Percentiles rank a stretch among this genome's conserved stretches.
These are phyloP conservation scores for Solioccasus polychromus DNA, from an alignment of 768 basidiomycete species.

Conservation along the genomic window DNA sequence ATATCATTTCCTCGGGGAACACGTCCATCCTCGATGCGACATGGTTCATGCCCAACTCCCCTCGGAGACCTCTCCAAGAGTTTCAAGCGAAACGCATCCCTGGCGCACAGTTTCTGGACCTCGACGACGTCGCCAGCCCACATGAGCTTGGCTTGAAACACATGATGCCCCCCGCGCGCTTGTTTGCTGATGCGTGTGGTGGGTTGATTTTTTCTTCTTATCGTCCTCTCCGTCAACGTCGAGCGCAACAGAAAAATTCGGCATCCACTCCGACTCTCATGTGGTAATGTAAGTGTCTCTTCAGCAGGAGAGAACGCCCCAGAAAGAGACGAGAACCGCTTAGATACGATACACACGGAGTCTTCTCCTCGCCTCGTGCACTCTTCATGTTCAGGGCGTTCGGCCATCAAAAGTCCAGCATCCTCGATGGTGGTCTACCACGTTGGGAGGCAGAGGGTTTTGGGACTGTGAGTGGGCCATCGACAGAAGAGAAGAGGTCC, in stretches of 20 bases:
- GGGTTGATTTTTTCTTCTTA: constrained; percentile 30
- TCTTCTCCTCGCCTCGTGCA: constrained; percentile 91
- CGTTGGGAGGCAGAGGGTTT: constrained; percentile 70
- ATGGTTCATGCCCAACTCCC: constrained; percentile 93
- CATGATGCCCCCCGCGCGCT: constrained; percentile 80
- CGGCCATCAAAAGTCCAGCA: constrained; percentile 80
- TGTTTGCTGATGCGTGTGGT: constrained; percentile 83
- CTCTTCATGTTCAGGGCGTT: constrained; percentile 94
- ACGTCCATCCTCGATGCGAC: constrained; percentile 64
- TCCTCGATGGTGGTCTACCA: constrained; percentile 92
- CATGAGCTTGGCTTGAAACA: constrained; percentile 84
- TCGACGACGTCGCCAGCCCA: constrained; percentile 73
- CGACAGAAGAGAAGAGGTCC: constrained; percentile 22
- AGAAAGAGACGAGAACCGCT: constrained; percentile 9
- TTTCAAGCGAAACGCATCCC: constrained; percentile 67
- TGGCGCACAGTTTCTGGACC: constrained; percentile 69
- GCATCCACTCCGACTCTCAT: constrained; percentile 69
- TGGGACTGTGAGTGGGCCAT: constrained; percentile 41
- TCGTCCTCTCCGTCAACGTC: constrained; percentile 3
- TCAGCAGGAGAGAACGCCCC: not conserved
- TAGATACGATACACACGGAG: constrained; percentile 87
- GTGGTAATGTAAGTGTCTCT: constrained; percentile 67
- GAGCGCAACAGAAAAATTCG: constrained; percentile 54
- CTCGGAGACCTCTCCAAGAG: constrained; percentile 68
- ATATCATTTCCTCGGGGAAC: constrained; percentile 32